Conservation (phyloP, 441 rosid species). For the Viola pubescens region DNA sequence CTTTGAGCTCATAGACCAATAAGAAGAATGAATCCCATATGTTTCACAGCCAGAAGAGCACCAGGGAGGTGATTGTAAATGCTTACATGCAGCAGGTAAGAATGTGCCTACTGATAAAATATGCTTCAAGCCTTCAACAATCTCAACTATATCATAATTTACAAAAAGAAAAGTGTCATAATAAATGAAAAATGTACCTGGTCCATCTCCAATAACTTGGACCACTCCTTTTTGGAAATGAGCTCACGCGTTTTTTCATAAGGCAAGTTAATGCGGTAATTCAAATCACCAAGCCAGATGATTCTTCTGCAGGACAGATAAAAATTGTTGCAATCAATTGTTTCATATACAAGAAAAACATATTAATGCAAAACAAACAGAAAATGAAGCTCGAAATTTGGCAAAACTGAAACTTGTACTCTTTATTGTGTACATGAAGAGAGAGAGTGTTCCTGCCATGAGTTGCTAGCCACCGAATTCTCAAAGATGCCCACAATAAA, state of each 20-base stretch:
- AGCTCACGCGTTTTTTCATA: conserved; percentile 62
- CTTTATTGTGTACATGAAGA: not conserved
- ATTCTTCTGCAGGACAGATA: conserved; percentile 43
- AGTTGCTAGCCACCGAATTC: too few species aligned
- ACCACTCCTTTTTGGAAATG: conserved; percentile 63
- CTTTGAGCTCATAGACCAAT: too few species aligned
- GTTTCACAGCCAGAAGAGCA: not conserved
- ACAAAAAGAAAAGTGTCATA: not conserved
- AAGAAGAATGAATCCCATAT: not conserved
- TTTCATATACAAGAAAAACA: not conserved
- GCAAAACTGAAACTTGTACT: not conserved
- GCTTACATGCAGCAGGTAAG: not conserved
- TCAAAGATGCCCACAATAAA: too few species aligned
- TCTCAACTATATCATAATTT: not conserved
- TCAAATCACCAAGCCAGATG: conserved; percentile 92
- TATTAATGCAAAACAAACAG: not conserved
- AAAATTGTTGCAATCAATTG: not conserved
- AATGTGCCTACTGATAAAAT: not conserved
- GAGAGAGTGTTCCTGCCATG: not conserved
- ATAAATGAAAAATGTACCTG: conserved; percentile 45
- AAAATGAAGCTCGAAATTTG: not conserved
- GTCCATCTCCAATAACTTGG: conserved; percentile 57
- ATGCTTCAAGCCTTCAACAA: too few species aligned
- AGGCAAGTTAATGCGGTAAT: conserved; percentile 75
- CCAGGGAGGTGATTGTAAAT: too few species aligned